Evolutionary conservation across 306 rosid species (phyloP).

Genomic region (Quercus suber): DNA sequence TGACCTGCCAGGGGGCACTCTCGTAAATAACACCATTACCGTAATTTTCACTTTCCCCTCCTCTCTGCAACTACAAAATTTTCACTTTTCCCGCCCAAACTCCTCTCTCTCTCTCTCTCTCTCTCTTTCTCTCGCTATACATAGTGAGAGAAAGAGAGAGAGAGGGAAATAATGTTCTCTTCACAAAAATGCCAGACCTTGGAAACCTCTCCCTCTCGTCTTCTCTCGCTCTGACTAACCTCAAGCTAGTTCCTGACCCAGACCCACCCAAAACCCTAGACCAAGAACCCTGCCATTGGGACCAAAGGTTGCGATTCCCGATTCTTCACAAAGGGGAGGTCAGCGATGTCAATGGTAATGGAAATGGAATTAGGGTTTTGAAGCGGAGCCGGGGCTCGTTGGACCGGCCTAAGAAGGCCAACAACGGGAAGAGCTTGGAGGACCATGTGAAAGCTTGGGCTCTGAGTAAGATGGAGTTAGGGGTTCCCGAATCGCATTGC

Average conservation of each 20-base stretch:
- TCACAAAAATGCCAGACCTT: conserved; percentile 61
- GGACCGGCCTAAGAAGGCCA: conserved; percentile 37
- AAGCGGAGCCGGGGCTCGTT: conserved; percentile 37
- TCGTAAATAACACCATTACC: neutral
- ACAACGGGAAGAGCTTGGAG: conserved; percentile 34
- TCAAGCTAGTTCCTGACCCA: conserved; percentile 25
- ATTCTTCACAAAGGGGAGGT: conserved; percentile 10
- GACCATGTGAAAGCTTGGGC: conserved; percentile 53
- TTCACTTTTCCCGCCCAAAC: conserved; percentile 33
- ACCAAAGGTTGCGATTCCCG: conserved; percentile 13
- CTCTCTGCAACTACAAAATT: conserved; percentile 19
- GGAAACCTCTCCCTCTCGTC: conserved; percentile 54
- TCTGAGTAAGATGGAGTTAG: conserved; percentile 31
- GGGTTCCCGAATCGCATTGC: conserved; percentile 28
- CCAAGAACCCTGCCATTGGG: conserved; percentile 2
- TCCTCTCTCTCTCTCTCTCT: neutral
- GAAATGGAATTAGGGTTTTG: conserved; percentile 37
- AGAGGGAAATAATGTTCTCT: too few relatives aligned
- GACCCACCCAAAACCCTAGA: conserved; percentile 39
- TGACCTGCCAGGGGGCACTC: neutral
- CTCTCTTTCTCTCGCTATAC: too few relatives aligned
- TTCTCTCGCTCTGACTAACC: conserved; percentile 29
- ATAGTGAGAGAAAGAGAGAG: neutral
- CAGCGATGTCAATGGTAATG: neutral
- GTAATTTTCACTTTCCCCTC: conserved; percentile 4